These are phyloP conservation scores for Aspergillus udagawae DNA, from an alignment of 2,329 filamentous ascomycete genomes.

Conservation along the genomic window DNA sequence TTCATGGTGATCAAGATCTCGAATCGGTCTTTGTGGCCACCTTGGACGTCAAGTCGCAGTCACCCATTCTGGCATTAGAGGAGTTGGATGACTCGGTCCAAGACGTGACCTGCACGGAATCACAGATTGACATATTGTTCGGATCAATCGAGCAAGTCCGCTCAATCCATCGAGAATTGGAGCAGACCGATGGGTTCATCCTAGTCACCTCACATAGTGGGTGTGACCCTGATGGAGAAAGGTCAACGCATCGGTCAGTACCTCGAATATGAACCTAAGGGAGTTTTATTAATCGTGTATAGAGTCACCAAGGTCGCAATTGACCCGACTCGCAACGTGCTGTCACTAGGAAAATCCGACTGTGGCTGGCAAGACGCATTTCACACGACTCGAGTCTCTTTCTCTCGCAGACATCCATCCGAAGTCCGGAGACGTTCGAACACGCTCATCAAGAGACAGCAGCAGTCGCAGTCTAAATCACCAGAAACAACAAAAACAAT, in stretches of 20 bases:
- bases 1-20: slow-evolving; percentile 1
- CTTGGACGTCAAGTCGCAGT: slow-evolving; percentile 7
- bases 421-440: slow-evolving; percentile 7
- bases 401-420: slow-evolving; percentile 9
- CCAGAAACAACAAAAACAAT: not conserved
- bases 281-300: not conserved
- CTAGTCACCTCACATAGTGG: slow-evolving; percentile 16
- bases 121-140: not conserved
- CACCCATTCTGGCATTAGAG: slow-evolving; percentile 11
- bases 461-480: not conserved
- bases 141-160: not conserved
- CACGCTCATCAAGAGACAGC: not conserved
- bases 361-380: slow-evolving; percentile 16
- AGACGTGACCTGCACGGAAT: not conserved
- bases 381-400: slow-evolving; percentile 11
- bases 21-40: slow-evolving; percentile 10
- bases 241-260: slow-evolving; percentile 16
- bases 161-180: slow-evolving; percentile 5
- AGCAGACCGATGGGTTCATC: slow-evolving; percentile 7
- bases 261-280: not conserved
- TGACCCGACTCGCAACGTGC: slow-evolving; percentile 1
- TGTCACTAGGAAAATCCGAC: slow-evolving; percentile 7
- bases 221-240: slow-evolving; percentile 16
- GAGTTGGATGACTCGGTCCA: slow-evolving; percentile 8
- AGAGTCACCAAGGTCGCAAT: slow-evolving; percentile 4